Percentiles rank a stretch among this genome's conserved stretches.
Evolutionary conservation across 345 rosid genomes (phyloP).

Genomic region (Hypericum perforatum): DNA sequence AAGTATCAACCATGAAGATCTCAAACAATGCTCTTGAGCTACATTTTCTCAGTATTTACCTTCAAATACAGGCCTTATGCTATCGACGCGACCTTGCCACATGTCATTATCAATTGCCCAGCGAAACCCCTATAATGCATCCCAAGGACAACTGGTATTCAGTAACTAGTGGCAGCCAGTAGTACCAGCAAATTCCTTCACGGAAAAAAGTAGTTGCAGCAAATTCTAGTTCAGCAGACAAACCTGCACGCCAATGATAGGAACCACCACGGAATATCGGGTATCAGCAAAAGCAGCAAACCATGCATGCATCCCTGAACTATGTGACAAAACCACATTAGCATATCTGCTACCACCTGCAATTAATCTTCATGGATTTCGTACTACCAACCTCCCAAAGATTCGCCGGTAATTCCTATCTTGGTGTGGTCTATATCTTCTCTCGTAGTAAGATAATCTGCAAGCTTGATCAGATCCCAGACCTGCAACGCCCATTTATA

Average conservation of each 20-base stretch:
- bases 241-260: conserved; percentile 90
- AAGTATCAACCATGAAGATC: no score
- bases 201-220: no score
- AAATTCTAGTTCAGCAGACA: neutral
- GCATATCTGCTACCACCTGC: conserved; percentile 2
- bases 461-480: conserved; percentile 86
- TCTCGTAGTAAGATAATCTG: conserved; percentile 67
- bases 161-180: neutral
- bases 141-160: conserved; percentile 2
- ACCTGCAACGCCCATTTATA: conserved; percentile 30
- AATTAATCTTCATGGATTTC: conserved; percentile 4
- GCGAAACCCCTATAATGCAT: conserved; percentile 53
- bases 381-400: conserved; percentile 72
- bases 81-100: conserved; percentile 82
- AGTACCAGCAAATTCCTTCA: no score
- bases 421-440: conserved; percentile 62
- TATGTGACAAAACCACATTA: conserved; percentile 8
- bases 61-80: conserved; percentile 72
- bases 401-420: conserved; percentile 89
- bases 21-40: no score
- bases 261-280: conserved; percentile 56
- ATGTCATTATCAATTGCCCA: conserved; percentile 80
- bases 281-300: conserved; percentile 78
- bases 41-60: conserved; percentile 46
- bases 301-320: conserved; percentile 95